phyloP scores from a whole-genome alignment of 2,329 filamentous ascomycete species.

The Fusarium sp. region DNA sequence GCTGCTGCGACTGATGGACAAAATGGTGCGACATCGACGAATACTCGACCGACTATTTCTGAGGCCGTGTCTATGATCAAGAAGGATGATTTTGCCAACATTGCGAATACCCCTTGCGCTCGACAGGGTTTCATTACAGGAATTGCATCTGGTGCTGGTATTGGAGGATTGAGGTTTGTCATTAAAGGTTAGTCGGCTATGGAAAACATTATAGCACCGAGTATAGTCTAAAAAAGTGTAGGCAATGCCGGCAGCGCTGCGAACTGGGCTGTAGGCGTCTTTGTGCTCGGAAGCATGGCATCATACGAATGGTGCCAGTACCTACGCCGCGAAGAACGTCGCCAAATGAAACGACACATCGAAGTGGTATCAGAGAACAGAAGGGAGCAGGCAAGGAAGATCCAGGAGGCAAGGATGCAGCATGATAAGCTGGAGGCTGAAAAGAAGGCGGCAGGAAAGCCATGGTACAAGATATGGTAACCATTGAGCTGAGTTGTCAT shows the following conservation, averaged over 20 bases:
- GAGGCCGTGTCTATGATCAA: constrained; percentile 76
- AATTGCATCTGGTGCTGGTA: constrained; percentile 80
- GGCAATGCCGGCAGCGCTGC: constrained; percentile 63
- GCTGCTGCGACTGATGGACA: constrained; percentile 30
- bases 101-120: constrained; percentile 85
- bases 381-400: constrained; percentile 58
- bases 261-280: constrained; percentile 87
- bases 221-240: constrained; percentile 34
- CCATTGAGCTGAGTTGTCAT: constrained; percentile 13
- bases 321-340: constrained; percentile 76
- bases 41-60: constrained; percentile 54
- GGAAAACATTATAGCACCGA: neutral
- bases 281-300: constrained; percentile 73
- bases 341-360: constrained; percentile 85
- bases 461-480: constrained; percentile 70
- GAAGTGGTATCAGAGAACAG: constrained; percentile 69
- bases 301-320: constrained; percentile 89
- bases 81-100: constrained; percentile 73
- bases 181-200: constrained; percentile 71
- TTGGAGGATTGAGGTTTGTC: constrained; percentile 79
- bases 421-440: constrained; percentile 49
- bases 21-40: constrained; percentile 36
- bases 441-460: constrained; percentile 51
- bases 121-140: constrained; percentile 85
- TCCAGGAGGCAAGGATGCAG: constrained; percentile 56